Base-by-base conservation (phyloP, 106 monocot genomes). In the Allium fistulosum region DNA sequence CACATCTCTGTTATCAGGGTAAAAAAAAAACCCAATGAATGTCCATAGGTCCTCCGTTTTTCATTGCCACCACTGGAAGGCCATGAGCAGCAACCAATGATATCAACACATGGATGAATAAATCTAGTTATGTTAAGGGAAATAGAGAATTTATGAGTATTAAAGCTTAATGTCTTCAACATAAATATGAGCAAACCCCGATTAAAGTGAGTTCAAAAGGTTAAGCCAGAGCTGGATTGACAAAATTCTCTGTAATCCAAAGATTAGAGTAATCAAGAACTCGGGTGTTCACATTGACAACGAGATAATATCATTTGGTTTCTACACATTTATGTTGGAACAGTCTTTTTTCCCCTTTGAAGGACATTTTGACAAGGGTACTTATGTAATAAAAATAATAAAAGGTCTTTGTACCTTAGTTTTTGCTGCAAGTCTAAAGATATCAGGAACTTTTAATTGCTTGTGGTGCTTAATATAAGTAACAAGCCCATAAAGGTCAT, bases 41-140 rank as follows among this genome's bases (percentile, higher is more conserved):
- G 74, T 96, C 96, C n/a, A 92, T 92, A 10, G 96, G 96, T 49
- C 96, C 92, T 50, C 96, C 96, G 61, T 96, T 96, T 57, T 82
- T 83, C 22, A 91, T 96, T 0, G 96, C 96, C 48, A 96, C 96
- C 86, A 92, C 88, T 13, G 96, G 96, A 60, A 96, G 92, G 2
- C 96, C 96, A 77, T 96, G 96, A 6, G 88, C 96, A 49, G 96
- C 92, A n/a, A 88, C 96, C 95, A 88, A 69, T 59, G 1, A 12
- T 55, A 37, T 37, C 37, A 37, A 5, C 37, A 37, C 37, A 37
- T 5, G 5, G 37, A 37, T 55, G 0, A 55, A 12, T 12, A 55
- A 55, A 55, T 12, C 1, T 4, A 12, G 15, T 55, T 55, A 11
- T 12, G 15, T 55, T 55, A 55, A 55, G 53, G 53, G 53, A 55